These are phyloP conservation scores for Plenodomus tracheiphilus DNA, from an alignment of 2,329 filamentous ascomycete genomes.

Conservation along the genomic window DNA sequence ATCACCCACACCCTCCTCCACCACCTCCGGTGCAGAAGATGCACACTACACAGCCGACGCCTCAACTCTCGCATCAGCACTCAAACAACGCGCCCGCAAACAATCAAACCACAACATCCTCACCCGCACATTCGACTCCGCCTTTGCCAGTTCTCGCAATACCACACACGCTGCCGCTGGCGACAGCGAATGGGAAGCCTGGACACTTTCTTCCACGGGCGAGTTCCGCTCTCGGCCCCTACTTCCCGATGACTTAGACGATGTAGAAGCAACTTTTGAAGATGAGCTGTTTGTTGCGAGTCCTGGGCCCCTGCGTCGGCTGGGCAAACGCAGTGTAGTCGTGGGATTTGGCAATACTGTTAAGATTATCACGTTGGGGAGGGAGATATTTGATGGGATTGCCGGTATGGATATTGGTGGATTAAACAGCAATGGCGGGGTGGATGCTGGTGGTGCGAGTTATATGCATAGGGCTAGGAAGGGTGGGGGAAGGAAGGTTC, in stretches of 20 bases:
- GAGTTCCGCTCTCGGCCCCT: conserved; percentile 49
- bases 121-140: conserved; percentile 5
- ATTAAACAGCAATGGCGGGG: neutral
- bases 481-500: conserved; percentile 16
- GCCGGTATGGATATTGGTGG: conserved; percentile 9
- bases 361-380: conserved; percentile 70
- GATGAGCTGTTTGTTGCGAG: conserved; percentile 66
- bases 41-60: conserved; percentile 15
- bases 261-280: conserved; percentile 11
- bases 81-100: conserved; percentile 34
- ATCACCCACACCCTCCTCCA: conserved; percentile 32
- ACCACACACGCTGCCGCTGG: conserved; percentile 4
- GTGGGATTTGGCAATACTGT: conserved; percentile 73
- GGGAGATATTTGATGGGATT: conserved; percentile 62
- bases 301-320: conserved; percentile 65
- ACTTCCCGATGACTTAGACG: conserved; percentile 18
- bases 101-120: conserved; percentile 12
- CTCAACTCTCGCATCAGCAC: conserved; percentile 21
- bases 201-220: conserved; percentile 54
- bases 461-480: conserved; percentile 16
- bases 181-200: conserved; percentile 57
- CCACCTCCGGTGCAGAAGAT: conserved; percentile 31
- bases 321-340: conserved; percentile 68
- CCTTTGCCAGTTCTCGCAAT: conserved; percentile 4
- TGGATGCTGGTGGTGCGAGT: conserved; percentile 14